Conservation (phyloP, 768 basidiomycete species). For the Termitomyces sp. region DNA sequence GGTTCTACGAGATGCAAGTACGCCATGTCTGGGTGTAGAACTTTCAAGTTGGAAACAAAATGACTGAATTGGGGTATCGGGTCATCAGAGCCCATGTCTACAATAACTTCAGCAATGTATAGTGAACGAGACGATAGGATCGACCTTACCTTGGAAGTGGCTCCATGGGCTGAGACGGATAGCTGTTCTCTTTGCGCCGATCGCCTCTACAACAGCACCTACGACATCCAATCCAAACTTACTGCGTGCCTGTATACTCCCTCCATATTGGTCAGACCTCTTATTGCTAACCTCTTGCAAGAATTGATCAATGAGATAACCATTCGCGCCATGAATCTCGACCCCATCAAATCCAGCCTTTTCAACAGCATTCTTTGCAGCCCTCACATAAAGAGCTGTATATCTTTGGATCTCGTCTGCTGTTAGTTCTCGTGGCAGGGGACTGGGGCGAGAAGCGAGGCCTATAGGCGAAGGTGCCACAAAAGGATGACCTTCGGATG, state of each 20-base stretch:
- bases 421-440: slow-evolving; percentile 40
- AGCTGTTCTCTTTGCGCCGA: slow-evolving; percentile 52
- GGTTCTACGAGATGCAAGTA: slow-evolving; percentile 53
- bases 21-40: slow-evolving; percentile 38
- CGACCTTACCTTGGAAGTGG: not conserved
- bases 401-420: slow-evolving; percentile 48
- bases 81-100: slow-evolving; percentile 51
- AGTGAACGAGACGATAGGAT: not conserved
- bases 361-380: slow-evolving; percentile 52
- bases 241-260: slow-evolving; percentile 56
- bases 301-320: slow-evolving; percentile 60
- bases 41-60: slow-evolving; percentile 37
- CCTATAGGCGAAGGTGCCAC: slow-evolving; percentile 14
- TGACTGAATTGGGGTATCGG: slow-evolving; percentile 55
- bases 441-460: slow-evolving; percentile 29
- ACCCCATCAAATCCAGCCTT: slow-evolving; percentile 68
- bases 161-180: slow-evolving; percentile 61
- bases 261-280: slow-evolving; percentile 66
- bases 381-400: slow-evolving; percentile 44
- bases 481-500: slow-evolving; percentile 22
- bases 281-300: slow-evolving; percentile 51
- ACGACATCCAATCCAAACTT: slow-evolving; percentile 56
- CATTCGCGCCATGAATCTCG: slow-evolving; percentile 44
- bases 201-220: slow-evolving; percentile 42
- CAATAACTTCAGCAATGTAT: not conserved